Evolutionary conservation across 345 rosid species (phyloP), one percentile per base, ranked within the genome.

Genomic region (Salix dunnii): DNA sequence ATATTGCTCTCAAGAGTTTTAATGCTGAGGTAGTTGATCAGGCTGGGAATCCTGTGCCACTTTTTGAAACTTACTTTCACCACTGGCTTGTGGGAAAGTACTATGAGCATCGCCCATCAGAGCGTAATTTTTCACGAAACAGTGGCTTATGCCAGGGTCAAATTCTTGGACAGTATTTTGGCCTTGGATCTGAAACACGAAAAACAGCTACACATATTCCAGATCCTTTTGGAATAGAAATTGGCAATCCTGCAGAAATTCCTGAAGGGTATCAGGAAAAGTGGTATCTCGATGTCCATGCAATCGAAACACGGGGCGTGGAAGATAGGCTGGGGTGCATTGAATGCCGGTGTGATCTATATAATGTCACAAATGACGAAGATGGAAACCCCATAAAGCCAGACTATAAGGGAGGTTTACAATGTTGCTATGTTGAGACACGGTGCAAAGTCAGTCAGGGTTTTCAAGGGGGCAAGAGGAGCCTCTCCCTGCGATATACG

Each of bases 131-230:
- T 12, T 87, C 48, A 5, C 74, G 82, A 65, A 95, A 95, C 63
- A 80, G 81, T 53, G 99, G 99, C 35, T 70, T 93, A 67, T 95
- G 99, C 80, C 91, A 87, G 72, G 35, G n/a, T 7, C 9, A 1
- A 62, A 2, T 10, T 17, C 83, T 87, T 46, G 84, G 89, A 5
- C 99, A 93, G 76, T 90, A 77, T 76, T 90, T 82, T 40, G 99
- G 99, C 7, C 86, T 88, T 67, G 97, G 99, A 31, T 93, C 99
- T n/a, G 99, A 95, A 79, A 93, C 97, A 2, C 77, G 99, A 23
- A 84, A 73, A 75, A 93, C 99, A 1, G 84, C 67, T 0, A 88
- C 94, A 7, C 64, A 80, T 68, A 60, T 93, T 74, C 99, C 97
- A 7, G 94, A 91, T 80, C 97, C 97, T 74, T 93, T 83, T 42